Evolutionary conservation across 2,329 filamentous ascomycete species (phyloP), one percentile per base, ranked within the genome.

Genomic region (Fusarium equiseti): DNA sequence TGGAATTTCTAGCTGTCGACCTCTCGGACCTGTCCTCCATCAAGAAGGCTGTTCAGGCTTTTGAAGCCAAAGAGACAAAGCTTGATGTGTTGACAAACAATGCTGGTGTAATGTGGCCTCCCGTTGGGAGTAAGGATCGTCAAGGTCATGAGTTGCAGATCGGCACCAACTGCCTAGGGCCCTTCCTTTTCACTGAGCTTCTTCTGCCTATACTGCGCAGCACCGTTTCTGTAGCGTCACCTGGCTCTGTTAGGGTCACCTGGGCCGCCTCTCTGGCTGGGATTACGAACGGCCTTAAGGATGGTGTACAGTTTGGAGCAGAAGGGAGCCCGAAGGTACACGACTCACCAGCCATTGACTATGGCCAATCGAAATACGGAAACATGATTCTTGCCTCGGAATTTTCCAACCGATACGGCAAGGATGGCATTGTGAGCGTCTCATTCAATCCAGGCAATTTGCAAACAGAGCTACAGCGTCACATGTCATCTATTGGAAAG

Each of bases 11-110:
- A 5, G 66, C 73, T 1, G 64, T 83, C 3, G 80, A 84, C 27
- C 79, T 87, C 0, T 75, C 78, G 32, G 81, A 86, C 57, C 74
- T 86, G 2, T 62, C 73, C 0, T 80, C 76, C 1, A 81, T 84
- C 54, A 81, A 79, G 48, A 57, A 78, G 0, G 78, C 81, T 0
- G 84, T 79, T 0, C 73, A 78, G 6, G 62, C 59, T 0, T 85
- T 85, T 56, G 60, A 77, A 0, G 48, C 63, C 0, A 73, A 78
- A 8, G 83, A 86, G 58, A 69, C 73, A 3, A 69, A 78, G 0
- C 79, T 85, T 0, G 81, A 86, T 42, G 79, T 85, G 0, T 74
- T 86, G 1, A 81, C 76, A 64, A 82, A 83, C 51, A 82, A 83
- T 24, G 83, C 83, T 0, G 83, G 78, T 12, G 75, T 84, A 20